Percentiles rank a stretch among this genome's conserved stretches.
Conservation (phyloP, 2,329 filamentous ascomycete genomes). For the Paradendryphiella salina region DNA sequence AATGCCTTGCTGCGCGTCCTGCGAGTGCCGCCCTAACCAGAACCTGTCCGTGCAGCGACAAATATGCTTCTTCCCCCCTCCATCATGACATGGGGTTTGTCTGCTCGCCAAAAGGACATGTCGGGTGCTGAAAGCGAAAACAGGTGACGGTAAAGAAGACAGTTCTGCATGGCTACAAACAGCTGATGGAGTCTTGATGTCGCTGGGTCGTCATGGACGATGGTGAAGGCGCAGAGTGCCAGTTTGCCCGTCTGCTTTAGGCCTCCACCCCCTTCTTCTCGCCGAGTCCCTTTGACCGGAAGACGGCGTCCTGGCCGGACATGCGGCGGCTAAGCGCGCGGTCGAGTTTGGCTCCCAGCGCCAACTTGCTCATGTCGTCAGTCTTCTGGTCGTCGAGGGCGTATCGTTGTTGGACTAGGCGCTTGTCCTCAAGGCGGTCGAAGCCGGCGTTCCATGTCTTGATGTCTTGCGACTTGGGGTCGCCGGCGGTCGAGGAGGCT, state of each 20-base stretch:
- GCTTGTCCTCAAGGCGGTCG: constrained; percentile 87
- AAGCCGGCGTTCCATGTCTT: constrained; percentile 78
- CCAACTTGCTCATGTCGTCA: constrained; percentile 81
- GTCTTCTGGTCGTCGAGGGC: constrained; percentile 76
- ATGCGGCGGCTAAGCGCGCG: constrained; percentile 83
- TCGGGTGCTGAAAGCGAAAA: constrained; percentile 11
- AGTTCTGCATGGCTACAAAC: constrained; percentile 8
- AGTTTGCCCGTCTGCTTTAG: constrained; percentile 15
- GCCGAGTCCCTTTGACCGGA: constrained; percentile 59
- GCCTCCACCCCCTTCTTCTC: constrained; percentile 43
- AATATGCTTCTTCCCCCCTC: neutral
- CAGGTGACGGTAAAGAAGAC: constrained; percentile 4
- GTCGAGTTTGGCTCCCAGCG: constrained; percentile 87
- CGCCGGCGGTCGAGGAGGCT: constrained; percentile 41
- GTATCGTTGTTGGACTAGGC: constrained; percentile 79
- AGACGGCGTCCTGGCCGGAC: constrained; percentile 85
- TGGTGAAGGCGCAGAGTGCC: constrained; percentile 1
- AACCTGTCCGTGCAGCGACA: neutral
- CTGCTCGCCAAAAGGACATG: constrained; percentile 11
- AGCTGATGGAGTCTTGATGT: constrained; percentile 3
- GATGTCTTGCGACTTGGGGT: constrained; percentile 64
- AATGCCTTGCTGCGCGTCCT: neutral
- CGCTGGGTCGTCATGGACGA: neutral
- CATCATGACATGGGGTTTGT: neutral
- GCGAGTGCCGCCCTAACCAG: neutral